Base-by-base conservation (phyloP, 1,284 basidiomycete species). In the Anthracocystis panici-leucophaei region DNA sequence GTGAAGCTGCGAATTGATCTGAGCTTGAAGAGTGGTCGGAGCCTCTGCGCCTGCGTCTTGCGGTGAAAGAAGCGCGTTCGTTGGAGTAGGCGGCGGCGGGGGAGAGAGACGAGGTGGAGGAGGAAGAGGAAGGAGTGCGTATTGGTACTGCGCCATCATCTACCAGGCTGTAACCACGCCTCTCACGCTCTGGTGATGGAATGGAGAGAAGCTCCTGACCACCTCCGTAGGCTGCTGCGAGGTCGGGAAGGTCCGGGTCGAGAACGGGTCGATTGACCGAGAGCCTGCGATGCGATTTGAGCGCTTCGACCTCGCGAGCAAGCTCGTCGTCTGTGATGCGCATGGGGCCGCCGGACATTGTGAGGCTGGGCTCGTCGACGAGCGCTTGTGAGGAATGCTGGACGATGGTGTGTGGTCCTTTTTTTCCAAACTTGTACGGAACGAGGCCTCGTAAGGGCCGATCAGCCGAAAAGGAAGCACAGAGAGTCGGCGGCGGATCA, bases 241-340 rank as follows among this genome's bases (percentile, higher is more conserved):
- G 55, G 29, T 82, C 79, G 7, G 83, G 82, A 21, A 84, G 77
- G 59, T 84, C 83, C 0, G 82, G 82, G 56, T 84, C 83, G 42
- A 84, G 64, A n/a, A 82, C 59, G 25, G 79, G 76, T 27, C 80
- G 67, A 29, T 83, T 82, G 56, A 81, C 79, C 1, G 82, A 84
- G 23, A 77, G 74, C 31, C 83, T 67, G 41, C 83, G 75, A 63
- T 82, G 81, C 12, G 80, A 77, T 40, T 82, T 82, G 60, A 84
- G 80, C 48, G 78, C 81, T 55, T 82, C 81, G 10, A 84, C 82
- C 57, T 84, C 83, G 41, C 82, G 75, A 25, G 78, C 69, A 27
- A 84, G 70, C 65, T 84, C 83, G 38, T 72, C 74, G 53, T 81
- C 79, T 38, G 80, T 76, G 65, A 76, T 76, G 40, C 60, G 61